These are phyloP conservation scores for Fomitiporia mediterranea DNA, from an alignment of 1,284 basidiomycete genomes.

Conservation along the genomic window DNA sequence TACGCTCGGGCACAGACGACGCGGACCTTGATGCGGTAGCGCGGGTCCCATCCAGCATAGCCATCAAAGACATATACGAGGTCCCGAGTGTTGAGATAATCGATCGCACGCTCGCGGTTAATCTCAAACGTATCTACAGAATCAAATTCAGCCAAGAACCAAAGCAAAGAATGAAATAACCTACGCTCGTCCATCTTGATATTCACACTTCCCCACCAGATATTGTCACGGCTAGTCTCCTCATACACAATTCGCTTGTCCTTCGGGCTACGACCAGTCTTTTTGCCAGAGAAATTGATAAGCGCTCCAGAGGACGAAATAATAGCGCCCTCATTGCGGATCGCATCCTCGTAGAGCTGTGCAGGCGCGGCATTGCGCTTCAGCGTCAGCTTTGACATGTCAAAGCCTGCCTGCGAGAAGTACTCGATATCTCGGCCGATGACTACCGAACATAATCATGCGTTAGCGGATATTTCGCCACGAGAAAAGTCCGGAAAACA, in stretches of 20 bases:
- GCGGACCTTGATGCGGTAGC: slow-evolving; percentile 99
- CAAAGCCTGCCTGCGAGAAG: slow-evolving; percentile 99
- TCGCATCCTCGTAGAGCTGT: slow-evolving; percentile 96
- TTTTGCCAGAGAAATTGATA: slow-evolving; percentile 99
- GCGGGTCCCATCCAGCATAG: slow-evolving; percentile 97
- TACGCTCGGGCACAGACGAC: slow-evolving; percentile 98
- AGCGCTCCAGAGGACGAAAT: slow-evolving; percentile 94
- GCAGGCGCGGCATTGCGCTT: slow-evolving; percentile 97
- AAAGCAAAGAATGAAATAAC: slow-evolving; percentile 30
- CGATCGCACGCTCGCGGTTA: slow-evolving; percentile 99
- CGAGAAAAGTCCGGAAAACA: neutral
- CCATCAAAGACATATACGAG: slow-evolving; percentile 99
- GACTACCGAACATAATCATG: slow-evolving; percentile 41
- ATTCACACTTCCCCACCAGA: slow-evolving; percentile 99
- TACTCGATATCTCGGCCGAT: slow-evolving; percentile 92
- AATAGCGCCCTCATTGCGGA: slow-evolving; percentile 97
- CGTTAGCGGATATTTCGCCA: neutral
- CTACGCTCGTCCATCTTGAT: slow-evolving; percentile 97
- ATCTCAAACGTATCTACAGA: slow-evolving; percentile 94
- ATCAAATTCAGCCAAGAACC: neutral
- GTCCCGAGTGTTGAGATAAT: slow-evolving; percentile 98
- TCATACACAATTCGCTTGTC: slow-evolving; percentile 99
- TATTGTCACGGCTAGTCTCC: slow-evolving; percentile 94
- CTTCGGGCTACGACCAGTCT: slow-evolving; percentile 97
- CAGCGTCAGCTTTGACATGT: slow-evolving; percentile 86